Base-by-base conservation (phyloP, 768 basidiomycete species). In the Leccinum incarnatum region DNA sequence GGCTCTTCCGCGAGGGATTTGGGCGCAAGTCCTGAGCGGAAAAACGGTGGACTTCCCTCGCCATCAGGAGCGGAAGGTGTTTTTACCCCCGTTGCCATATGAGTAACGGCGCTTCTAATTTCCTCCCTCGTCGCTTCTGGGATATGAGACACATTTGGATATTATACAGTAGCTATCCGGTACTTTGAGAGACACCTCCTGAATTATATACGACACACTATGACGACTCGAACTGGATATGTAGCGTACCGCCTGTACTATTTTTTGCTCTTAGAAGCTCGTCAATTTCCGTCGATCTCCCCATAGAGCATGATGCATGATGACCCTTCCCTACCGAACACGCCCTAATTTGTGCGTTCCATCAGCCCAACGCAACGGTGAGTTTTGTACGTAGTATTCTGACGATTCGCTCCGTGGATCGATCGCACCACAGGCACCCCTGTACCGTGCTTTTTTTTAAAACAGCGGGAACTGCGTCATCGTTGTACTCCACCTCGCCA, bases 81-180 rank as follows among this genome's bases (percentile, higher is more conserved):
- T n/a, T 64, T 73, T 49, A 60, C 60, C 14, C 61, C 72, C 37
- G 65, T 73, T 65, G 65, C 61, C 7, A 70, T 74, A 64, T 74
- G 65, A 74, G 57, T 45, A 58, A 51, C 49, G 36, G 61, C 50
- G 40, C 58, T 63, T 70, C 60, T 54, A 51, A 65, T 65, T 65
- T 6, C 58, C 51, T 59, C 53, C 47, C n/a, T 25, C 21, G 48
- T 59, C 54, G 56, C 49, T 61, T 11, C 15, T 53, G 45, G 51
- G n/a, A 48, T 56, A 34, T 60, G 30, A 55, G 55, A 55, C 54
- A 36, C 42, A 58, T 60, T 58, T 57, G 60, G 60, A 65, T 65
- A 60, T 50, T 57, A 56, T 63, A 45, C 29, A 29, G 29, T 29
- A 29, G 47, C 57, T 56, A 52, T 58, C 59, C 56, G 49, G 48